Percentiles rank a stretch among this genome's conserved stretches.
phyloP scores from a whole-genome alignment of 148 eudicot genomes.

The Cornus florida region DNA sequence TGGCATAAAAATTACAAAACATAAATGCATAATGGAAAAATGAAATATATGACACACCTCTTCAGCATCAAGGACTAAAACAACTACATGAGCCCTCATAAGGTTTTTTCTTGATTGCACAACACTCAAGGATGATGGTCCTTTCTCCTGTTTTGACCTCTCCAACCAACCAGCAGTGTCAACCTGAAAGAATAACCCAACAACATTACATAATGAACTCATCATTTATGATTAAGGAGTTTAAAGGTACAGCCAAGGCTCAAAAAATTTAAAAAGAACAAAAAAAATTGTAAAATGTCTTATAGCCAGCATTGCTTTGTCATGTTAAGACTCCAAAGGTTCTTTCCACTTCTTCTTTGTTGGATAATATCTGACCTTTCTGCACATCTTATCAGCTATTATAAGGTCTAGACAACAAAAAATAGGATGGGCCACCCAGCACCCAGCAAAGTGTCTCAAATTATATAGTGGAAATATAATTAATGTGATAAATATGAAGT shows the following conservation, averaged over 20 bases:
- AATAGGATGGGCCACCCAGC: neutral
- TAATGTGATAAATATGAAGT: neutral
- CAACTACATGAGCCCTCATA: conserved; percentile 96
- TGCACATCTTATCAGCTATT: conserved; percentile 2
- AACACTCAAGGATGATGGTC: conserved; percentile 86
- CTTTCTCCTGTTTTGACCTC: conserved; percentile 87
- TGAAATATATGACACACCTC: conserved; percentile 47
- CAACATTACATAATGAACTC: neutral
- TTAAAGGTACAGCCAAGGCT: neutral
- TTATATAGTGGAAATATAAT: neutral
- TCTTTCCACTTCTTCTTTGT: no score
- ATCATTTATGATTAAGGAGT: neutral
- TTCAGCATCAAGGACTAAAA: conserved; percentile 92
- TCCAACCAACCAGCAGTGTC: conserved; percentile 99
- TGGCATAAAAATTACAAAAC: neutral
- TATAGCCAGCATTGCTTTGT: no score
- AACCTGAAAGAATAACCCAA: conserved; percentile 50
- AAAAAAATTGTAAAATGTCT: no score
- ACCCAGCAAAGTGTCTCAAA: neutral
- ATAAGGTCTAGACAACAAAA: conserved; percentile 3
- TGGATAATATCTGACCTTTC: neutral
- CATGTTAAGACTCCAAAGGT: no score
- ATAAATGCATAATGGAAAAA: neutral
- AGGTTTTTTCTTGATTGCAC: conserved; percentile 97
- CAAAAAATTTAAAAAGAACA: no score